phyloP scores from a whole-genome alignment of 805 yeast species.

The Phaffomyces antillensis region DNA sequence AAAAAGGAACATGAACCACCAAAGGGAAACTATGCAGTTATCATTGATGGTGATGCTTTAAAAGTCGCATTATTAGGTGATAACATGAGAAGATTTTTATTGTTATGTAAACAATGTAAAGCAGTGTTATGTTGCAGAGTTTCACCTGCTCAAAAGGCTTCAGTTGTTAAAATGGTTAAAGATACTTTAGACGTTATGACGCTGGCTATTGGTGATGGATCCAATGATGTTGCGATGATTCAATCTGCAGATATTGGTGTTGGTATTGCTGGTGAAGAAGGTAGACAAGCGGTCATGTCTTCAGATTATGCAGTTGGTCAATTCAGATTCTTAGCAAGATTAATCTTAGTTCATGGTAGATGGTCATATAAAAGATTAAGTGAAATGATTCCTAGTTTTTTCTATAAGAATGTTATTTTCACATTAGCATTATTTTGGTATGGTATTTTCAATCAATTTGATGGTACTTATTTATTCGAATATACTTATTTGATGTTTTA shows the following conservation, averaged over 20 bases:
- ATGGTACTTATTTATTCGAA: constrained; percentile 74
- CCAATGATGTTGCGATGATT: constrained; percentile 87
- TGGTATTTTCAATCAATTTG: constrained; percentile 67
- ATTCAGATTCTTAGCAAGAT: constrained; percentile 61
- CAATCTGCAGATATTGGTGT: constrained; percentile 85
- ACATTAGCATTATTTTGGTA: constrained; percentile 74
- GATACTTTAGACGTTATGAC: constrained; percentile 74
- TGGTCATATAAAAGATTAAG: constrained; percentile 80
- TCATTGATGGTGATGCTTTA: constrained; percentile 78
- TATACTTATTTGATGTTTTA: constrained; percentile 76
- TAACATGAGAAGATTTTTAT: constrained; percentile 49
- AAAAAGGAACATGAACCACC: constrained; percentile 61
- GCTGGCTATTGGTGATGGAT: constrained; percentile 82
- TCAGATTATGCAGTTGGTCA: constrained; percentile 85
- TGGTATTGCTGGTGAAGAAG: constrained; percentile 90
- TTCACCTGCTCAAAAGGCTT: constrained; percentile 82
- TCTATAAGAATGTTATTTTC: constrained; percentile 72
- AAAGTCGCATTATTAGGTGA: constrained; percentile 42
- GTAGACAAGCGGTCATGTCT: constrained; percentile 84
- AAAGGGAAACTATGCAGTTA: constrained; percentile 55
- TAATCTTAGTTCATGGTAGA: constrained; percentile 72
- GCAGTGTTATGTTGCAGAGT: constrained; percentile 85
- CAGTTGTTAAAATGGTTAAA: constrained; percentile 75
- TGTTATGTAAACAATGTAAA: constrained; percentile 71
- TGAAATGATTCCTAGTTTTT: constrained; percentile 79